Conservation (phyloP, 2,329 filamentous ascomycete genomes). For the Calonectria crousiana region DNA sequence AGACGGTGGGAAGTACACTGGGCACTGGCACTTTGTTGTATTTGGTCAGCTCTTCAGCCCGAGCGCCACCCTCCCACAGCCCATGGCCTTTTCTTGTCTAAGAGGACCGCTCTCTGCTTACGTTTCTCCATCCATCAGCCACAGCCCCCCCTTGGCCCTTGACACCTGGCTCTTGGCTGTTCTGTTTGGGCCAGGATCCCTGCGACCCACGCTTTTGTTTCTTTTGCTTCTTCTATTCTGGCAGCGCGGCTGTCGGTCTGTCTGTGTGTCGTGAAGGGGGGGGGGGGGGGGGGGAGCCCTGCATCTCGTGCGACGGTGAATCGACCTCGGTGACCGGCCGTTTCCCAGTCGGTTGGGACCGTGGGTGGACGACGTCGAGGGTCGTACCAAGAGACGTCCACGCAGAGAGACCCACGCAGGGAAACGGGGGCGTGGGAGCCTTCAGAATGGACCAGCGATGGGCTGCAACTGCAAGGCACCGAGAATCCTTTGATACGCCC, state of each 20-base stretch:
- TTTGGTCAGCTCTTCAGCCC: constrained; percentile 16
- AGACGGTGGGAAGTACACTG: background rate
- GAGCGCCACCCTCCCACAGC: constrained; percentile 7
- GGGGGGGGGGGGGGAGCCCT: background rate
- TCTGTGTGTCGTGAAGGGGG: background rate
- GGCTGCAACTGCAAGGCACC: constrained; percentile 4
- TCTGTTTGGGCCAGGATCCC: background rate
- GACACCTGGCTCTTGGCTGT: background rate
- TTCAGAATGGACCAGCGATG: background rate
- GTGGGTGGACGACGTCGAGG: background rate
- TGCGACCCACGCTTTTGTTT: background rate
- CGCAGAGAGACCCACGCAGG: background rate
- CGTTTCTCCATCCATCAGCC: constrained; percentile 11
- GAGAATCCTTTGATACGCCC: background rate
- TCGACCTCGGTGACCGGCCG: background rate
- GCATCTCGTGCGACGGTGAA: background rate
- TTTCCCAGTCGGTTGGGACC: background rate
- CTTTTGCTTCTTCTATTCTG: background rate
- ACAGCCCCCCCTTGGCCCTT: background rate
- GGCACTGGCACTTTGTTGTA: background rate
- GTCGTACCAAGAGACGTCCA: background rate
- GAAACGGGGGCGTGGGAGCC: background rate
- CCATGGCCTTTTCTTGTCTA: background rate
- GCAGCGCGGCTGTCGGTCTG: background rate
- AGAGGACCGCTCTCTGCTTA: constrained; percentile 2